These are phyloP conservation scores for Didymella glomerata DNA, from an alignment of 2,329 filamentous ascomycete species.

Conservation along the genomic window DNA sequence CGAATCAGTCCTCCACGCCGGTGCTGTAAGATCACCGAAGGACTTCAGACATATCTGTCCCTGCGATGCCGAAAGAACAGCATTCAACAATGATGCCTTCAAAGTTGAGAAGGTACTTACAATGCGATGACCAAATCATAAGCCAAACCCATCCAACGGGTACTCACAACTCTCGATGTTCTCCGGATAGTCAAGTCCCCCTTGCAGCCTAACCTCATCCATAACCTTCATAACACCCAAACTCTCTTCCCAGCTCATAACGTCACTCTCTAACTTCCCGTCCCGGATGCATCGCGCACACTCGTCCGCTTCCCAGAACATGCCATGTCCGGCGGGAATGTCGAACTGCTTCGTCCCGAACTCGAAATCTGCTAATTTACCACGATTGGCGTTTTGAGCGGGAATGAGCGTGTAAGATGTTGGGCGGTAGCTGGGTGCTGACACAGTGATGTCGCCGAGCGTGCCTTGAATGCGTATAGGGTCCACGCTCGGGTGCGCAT, in stretches of 20 bases:
- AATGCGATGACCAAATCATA: too few species aligned
- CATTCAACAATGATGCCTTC: not conserved
- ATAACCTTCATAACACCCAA: slow-evolving; percentile 82
- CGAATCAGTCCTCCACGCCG: too few species aligned
- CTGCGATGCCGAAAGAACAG: not conserved
- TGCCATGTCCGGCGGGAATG: slow-evolving; percentile 70
- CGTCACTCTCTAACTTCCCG: slow-evolving; percentile 71
- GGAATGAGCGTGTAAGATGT: slow-evolving; percentile 68
- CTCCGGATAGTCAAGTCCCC: slow-evolving; percentile 67
- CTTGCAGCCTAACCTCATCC: slow-evolving; percentile 71
- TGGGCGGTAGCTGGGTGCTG: slow-evolving; percentile 71
- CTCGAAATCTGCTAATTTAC: slow-evolving; percentile 16
- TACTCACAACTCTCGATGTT: slow-evolving; percentile 64
- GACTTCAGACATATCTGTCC: too few species aligned
- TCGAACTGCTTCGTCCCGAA: slow-evolving; percentile 53
- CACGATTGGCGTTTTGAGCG: slow-evolving; percentile 45
- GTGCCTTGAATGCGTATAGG: slow-evolving; percentile 80
- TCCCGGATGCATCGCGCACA: slow-evolving; percentile 78
- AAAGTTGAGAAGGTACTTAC: too few species aligned
- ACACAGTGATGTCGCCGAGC: slow-evolving; percentile 80
- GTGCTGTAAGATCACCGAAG: too few species aligned
- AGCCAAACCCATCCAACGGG: slow-evolving; percentile 25
- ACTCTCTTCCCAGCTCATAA: slow-evolving; percentile 73
- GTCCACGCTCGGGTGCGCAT: slow-evolving; percentile 55
- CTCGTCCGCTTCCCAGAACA: slow-evolving; percentile 89